These are phyloP conservation scores for Blumeria graminis DNA, from an alignment of 2,329 filamentous ascomycete genomes.

Conservation along the genomic window DNA sequence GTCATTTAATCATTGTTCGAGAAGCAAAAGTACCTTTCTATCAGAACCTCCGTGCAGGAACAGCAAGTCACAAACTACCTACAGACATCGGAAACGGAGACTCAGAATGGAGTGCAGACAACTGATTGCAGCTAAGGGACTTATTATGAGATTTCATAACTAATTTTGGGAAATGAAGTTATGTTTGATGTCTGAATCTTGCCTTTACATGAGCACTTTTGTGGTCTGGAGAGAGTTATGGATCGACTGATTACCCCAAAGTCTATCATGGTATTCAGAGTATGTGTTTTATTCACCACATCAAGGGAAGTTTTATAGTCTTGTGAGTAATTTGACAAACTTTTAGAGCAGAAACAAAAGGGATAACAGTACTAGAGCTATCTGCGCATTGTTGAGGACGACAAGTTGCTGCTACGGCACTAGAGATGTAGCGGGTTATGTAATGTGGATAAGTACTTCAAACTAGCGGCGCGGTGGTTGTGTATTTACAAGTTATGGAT, in stretches of 20 bases:
- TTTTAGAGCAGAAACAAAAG: not conserved
- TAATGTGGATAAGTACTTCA: not conserved
- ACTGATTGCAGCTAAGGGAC: not conserved
- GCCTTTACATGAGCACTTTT: not conserved
- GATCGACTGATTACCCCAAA: not conserved
- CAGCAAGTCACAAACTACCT: not conserved
- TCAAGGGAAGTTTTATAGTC: not conserved
- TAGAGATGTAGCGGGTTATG: not conserved
- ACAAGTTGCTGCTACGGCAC: not conserved
- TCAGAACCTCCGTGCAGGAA: not conserved
- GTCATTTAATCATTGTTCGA: not conserved
- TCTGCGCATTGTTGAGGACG: not conserved
- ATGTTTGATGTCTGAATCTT: not conserved
- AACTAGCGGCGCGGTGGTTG: not conserved
- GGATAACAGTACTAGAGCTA: not conserved
- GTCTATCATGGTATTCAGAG: not conserved
- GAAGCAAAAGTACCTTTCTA: not conserved
- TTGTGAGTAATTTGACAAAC: not conserved
- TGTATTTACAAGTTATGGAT: not conserved
- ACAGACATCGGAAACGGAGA: not conserved
- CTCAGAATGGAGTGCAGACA: not conserved
- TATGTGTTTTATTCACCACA: not conserved
- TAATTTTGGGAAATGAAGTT: not conserved
- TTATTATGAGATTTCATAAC: not conserved
- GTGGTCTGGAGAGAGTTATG: not conserved